Conservation (phyloP, 495 filamentous ascomycete species). For the Annulohypoxylon bovei region DNA sequence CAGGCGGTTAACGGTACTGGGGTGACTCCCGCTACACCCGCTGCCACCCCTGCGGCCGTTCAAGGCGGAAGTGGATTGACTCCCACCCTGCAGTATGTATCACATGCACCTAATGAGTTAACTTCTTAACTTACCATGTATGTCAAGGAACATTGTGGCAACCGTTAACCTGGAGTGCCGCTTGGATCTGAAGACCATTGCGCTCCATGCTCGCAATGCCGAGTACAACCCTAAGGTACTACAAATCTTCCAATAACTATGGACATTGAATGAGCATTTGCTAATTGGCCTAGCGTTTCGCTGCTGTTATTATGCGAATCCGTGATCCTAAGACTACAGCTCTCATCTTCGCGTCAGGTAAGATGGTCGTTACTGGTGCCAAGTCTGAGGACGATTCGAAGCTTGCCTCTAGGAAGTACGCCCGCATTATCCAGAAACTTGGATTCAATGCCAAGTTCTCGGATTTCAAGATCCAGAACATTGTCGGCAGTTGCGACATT, state of each 20-base stretch:
- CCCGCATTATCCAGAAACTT: constrained; percentile 99
- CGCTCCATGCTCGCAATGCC: constrained; percentile 96
- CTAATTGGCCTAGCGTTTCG: constrained; percentile 85
- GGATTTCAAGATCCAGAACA: constrained; percentile 99
- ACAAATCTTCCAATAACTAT: constrained; percentile 38
- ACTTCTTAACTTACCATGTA: constrained; percentile 68
- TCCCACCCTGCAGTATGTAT: constrained; percentile 98
- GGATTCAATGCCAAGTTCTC: constrained; percentile 99
- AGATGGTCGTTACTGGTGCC: constrained; percentile 99
- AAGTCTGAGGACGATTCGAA: constrained; percentile 99
- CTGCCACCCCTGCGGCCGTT: constrained; percentile 87
- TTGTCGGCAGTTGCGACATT: constrained; percentile 98
- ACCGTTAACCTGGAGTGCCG: constrained; percentile 99
- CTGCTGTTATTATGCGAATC: constrained; percentile 99
- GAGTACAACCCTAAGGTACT: constrained; percentile 97
- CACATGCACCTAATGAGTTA: constrained; percentile 39
- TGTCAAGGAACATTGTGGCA: constrained; percentile 96
- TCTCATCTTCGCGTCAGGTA: constrained; percentile 96
- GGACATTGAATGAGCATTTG: constrained; percentile 50
- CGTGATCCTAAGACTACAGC: constrained; percentile 99
- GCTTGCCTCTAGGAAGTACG: constrained; percentile 96
- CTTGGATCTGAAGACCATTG: constrained; percentile 98
- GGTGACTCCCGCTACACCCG: constrained; percentile 94
- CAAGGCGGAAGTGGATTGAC: constrained; percentile 89
- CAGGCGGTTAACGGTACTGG: constrained; percentile 73